These are phyloP conservation scores for Suillus decipiens DNA, from an alignment of 768 basidiomycete genomes.

Conservation along the genomic window DNA sequence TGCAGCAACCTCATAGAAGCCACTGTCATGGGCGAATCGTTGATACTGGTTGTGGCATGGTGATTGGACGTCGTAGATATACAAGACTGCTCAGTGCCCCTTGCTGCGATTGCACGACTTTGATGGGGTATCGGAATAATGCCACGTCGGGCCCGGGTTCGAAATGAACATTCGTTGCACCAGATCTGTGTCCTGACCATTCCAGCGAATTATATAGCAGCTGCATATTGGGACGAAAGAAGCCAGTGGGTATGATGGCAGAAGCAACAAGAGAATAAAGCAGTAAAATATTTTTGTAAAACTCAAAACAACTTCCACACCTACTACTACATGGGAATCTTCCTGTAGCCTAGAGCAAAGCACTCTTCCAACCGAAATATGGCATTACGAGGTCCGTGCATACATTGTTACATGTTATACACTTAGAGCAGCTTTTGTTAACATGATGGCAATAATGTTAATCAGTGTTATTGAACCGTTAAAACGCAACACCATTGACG, in stretches of 20 bases:
- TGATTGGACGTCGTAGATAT: not conserved
- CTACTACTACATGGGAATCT: constrained; percentile 4
- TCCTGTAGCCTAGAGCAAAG: not conserved
- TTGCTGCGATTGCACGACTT: not conserved
- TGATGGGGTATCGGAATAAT: not conserved
- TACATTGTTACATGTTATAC: not conserved
- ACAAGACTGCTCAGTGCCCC: not conserved
- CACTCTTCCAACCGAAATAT: not conserved
- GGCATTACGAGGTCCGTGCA: not conserved
- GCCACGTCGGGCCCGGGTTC: not conserved
- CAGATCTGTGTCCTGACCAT: not conserved
- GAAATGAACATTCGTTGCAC: not conserved
- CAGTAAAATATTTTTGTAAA: constrained; percentile 3
- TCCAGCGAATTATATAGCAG: constrained; percentile 4
- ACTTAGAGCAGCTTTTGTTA: not conserved
- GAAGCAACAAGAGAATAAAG: constrained; percentile 3
- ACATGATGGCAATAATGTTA: not conserved
- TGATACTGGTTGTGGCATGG: not conserved
- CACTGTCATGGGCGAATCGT: not conserved
- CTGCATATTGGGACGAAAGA: constrained; percentile 4
- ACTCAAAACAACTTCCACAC: not conserved
- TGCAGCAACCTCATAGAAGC: not conserved
- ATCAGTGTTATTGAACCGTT: not conserved
- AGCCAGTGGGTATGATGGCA: constrained; percentile 4
- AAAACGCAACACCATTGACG: not conserved